Conservation (phyloP, 495 filamentous ascomycete genomes). For the Penicillium argentinense region DNA sequence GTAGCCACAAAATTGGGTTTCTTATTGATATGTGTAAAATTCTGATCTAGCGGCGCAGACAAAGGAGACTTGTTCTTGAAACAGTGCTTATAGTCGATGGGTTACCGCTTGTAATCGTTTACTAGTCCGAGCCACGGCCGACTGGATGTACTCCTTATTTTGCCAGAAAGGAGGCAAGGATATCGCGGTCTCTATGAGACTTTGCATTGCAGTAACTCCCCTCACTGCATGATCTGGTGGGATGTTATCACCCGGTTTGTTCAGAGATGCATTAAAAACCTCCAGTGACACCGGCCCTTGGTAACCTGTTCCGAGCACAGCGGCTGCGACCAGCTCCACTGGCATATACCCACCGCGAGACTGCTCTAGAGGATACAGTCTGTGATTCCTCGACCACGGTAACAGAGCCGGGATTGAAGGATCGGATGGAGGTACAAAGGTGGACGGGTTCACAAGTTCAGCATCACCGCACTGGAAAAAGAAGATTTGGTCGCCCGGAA, state of each 20-base stretch:
- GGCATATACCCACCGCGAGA: conserved; percentile 59
- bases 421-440: conserved; percentile 26
- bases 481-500: conserved; percentile 65
- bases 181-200: conserved; percentile 13
- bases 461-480: conserved; percentile 72
- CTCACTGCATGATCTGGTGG: conserved; percentile 24
- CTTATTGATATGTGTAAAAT: too few species aligned
- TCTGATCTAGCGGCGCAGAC: too few species aligned
- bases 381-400: conserved; percentile 36
- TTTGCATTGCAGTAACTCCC: conserved; percentile 20
- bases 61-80: too few species aligned
- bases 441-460: conserved; percentile 49
- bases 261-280: conserved; percentile 51
- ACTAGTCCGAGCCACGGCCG: too few species aligned
- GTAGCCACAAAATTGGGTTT: too few species aligned
- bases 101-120: too few species aligned
- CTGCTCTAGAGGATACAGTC: conserved; percentile 56
- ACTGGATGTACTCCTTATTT: too few species aligned
- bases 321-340: conserved; percentile 57
- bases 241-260: conserved; percentile 14
- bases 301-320: conserved; percentile 63
- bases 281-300: conserved; percentile 64
- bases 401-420: conserved; percentile 22
- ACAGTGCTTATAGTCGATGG: too few species aligned
- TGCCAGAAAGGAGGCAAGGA: too few species aligned